A percentile compares a stretch with the other conserved stretches of the same genome.
Conservation (phyloP, 495 filamentous ascomycete genomes). For the Penicillium egyptiacum region DNA sequence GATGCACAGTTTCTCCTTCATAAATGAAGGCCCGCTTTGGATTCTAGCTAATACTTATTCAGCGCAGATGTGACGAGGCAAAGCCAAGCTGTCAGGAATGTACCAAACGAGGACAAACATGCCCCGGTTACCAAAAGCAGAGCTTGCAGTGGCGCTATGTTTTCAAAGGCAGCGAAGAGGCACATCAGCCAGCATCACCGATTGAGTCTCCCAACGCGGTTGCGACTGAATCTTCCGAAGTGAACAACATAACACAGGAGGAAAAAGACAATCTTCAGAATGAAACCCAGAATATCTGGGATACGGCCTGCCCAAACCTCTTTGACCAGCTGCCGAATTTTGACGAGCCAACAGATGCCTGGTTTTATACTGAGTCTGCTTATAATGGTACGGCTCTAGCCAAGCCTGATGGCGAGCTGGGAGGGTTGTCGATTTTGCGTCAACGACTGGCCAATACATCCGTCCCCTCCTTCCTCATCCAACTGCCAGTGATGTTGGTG, state of each 20-base stretch:
- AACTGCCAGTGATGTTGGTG: constrained; percentile 28
- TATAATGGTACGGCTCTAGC: constrained; percentile 3
- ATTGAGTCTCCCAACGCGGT: not conserved
- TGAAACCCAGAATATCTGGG: constrained; percentile 16
- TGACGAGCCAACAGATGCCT: constrained; percentile 14
- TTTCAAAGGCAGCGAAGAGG: constrained; percentile 19
- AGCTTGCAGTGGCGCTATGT: constrained; percentile 29
- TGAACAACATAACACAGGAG: not conserved
- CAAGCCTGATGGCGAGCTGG: constrained; percentile 8
- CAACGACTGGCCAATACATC: constrained; percentile 22
- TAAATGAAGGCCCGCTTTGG: not conserved
- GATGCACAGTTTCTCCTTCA: constrained; percentile 7
- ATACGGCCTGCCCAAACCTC: constrained; percentile 15
- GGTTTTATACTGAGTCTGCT: not conserved
- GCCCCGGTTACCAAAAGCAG: constrained; percentile 28
- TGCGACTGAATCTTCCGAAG: not conserved
- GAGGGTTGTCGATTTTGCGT: constrained; percentile 24
- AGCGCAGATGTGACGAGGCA: constrained; percentile 31
- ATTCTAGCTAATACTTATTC: constrained; percentile 7
- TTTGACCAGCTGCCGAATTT: constrained; percentile 22
- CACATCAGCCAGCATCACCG: not conserved
- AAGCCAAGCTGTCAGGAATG: constrained; percentile 31
- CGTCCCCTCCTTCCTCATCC: constrained; percentile 27
- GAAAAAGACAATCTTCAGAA: constrained; percentile 1
- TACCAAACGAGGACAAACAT: constrained; percentile 19